These are phyloP conservation scores for Penicillium canescens DNA, from an alignment of 495 filamentous ascomycete species.

Conservation along the genomic window DNA sequence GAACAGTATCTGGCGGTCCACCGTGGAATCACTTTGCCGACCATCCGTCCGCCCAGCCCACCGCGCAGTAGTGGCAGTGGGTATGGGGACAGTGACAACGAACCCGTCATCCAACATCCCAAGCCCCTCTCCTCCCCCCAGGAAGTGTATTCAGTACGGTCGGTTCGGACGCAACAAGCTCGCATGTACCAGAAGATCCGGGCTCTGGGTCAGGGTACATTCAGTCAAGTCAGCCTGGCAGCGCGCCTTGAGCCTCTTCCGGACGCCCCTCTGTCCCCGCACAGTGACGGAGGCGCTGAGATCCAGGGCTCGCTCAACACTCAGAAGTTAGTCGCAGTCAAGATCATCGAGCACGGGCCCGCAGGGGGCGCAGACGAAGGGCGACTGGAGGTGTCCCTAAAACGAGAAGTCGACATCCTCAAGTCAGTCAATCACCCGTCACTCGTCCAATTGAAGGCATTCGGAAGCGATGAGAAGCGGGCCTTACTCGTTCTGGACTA, in stretches of 20 bases:
- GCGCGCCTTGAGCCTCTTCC: slow-evolving; percentile 53
- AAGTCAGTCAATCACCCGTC: slow-evolving; percentile 84
- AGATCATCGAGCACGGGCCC: slow-evolving; percentile 92
- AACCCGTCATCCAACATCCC: slow-evolving; percentile 31
- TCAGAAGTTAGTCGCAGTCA: slow-evolving; percentile 84
- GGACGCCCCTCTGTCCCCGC: slow-evolving; percentile 24
- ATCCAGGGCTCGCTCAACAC: slow-evolving; percentile 46
- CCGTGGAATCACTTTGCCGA: slow-evolving; percentile 62
- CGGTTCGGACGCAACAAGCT: slow-evolving; percentile 44
- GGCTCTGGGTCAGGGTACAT: slow-evolving; percentile 87
- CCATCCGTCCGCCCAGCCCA: slow-evolving; percentile 70
- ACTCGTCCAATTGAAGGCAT: slow-evolving; percentile 84
- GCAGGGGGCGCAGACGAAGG: slow-evolving; percentile 88
- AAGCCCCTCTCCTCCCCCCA: slow-evolving; percentile 21
- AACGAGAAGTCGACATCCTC: slow-evolving; percentile 92
- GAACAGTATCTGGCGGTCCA: slow-evolving; percentile 79
- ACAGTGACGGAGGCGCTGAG: slow-evolving; percentile 37
- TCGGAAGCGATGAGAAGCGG: slow-evolving; percentile 75
- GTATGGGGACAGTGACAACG: slow-evolving; percentile 31
- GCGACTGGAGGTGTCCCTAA: slow-evolving; percentile 85
- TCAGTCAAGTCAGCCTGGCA: slow-evolving; percentile 89
- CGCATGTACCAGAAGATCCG: slow-evolving; percentile 72
- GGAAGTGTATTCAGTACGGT: slow-evolving; percentile 47
- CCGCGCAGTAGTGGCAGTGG: slow-evolving; percentile 60
- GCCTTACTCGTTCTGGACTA: slow-evolving; percentile 87